Evolutionary conservation across 768 basidiomycete genomes (phyloP), one percentile per base, ranked within the genome.

Genomic region (Kwoniella heveanensis): DNA sequence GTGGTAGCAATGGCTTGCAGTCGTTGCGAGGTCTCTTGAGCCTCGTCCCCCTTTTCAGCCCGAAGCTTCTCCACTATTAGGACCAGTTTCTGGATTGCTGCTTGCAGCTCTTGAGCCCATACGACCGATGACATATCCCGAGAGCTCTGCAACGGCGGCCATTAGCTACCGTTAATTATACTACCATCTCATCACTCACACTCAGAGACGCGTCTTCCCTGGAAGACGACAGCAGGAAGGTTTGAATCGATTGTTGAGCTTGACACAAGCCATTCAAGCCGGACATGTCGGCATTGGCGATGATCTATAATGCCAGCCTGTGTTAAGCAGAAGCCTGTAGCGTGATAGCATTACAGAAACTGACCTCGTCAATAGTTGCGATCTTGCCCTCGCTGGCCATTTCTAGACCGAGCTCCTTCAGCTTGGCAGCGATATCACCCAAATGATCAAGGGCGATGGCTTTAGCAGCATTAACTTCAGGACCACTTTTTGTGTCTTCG

Each of bases 381-480:
- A 64, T 55, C 25, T 60, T n/a, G 5, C 25, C 25, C 5, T 50
- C 55, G 13, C 36, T 54, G 0, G 29, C 49, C 58, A 66, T 66
- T 22, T 60, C 57, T 82, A 85, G 72, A 4, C 66, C 57, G 24
- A 71, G 53, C 0, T 39, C 54, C 21, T 71, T 85, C 46, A 98
- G 84, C 46, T 87, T 86, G 3, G 92, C 90, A 24, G 90, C 93
- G 56, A 99, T 91, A n/a, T 88, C 84, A 10, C 96, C 96, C 0
- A 99, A 83, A 79, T 98, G 91, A 75, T 99, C 96, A 36, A 98
- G 83, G 0, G 93, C 91, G 66, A 96, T 88, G 1, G 87, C 87
- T 78, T 93, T 95, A 0, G 89, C 87, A 0, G 91, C 91, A 70
- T 90, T 93, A 37, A 83, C 86, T 73, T 98, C 96, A 25, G 82